Evolutionary conservation across 2,329 filamentous ascomycete genomes (phyloP).

Genomic region (Penicillium rolfsii): DNA sequence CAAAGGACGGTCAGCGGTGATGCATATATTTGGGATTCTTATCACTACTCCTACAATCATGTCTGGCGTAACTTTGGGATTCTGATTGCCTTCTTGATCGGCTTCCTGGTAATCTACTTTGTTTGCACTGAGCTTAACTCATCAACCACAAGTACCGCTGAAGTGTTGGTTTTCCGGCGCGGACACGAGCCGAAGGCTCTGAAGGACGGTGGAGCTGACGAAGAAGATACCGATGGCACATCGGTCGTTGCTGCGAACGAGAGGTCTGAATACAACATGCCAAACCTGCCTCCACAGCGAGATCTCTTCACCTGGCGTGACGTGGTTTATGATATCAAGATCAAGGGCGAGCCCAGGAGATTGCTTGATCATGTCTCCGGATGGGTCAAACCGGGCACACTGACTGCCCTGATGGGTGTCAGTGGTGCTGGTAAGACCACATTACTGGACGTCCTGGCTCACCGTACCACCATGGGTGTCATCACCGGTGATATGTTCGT

Average conservation of each 20-base stretch:
- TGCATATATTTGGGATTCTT: conserved; percentile 57
- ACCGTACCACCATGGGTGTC: conserved; percentile 81
- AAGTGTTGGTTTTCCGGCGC: conserved; percentile 72
- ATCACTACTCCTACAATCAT: conserved; percentile 61
- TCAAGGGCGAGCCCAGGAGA: conserved; percentile 72
- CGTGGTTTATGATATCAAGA: conserved; percentile 75
- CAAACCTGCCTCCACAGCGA: conserved; percentile 54
- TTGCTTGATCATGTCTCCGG: conserved; percentile 84
- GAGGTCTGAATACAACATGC: conserved; percentile 50
- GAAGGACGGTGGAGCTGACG: conserved; percentile 11
- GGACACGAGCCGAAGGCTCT: conserved; percentile 43
- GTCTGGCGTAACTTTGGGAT: conserved; percentile 73
- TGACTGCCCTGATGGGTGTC: conserved; percentile 88
- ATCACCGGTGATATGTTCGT: conserved; percentile 84
- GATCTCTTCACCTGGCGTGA: conserved; percentile 82
- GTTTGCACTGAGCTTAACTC: conserved; percentile 47
- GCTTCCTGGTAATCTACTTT: conserved; percentile 65
- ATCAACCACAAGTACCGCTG: conserved; percentile 72
- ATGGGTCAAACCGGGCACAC: conserved; percentile 88
- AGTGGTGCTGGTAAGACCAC: conserved; percentile 91
- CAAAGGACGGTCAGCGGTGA: conserved; percentile 60
- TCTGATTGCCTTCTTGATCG: conserved; percentile 63
- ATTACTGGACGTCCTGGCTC: conserved; percentile 80
- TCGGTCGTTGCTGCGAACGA: conserved; percentile 2
- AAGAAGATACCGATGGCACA: conserved; percentile 1